These are phyloP conservation scores for Cocos nucifera DNA, from an alignment of 176 grass and related monocot genomes.

Conservation along the genomic window DNA sequence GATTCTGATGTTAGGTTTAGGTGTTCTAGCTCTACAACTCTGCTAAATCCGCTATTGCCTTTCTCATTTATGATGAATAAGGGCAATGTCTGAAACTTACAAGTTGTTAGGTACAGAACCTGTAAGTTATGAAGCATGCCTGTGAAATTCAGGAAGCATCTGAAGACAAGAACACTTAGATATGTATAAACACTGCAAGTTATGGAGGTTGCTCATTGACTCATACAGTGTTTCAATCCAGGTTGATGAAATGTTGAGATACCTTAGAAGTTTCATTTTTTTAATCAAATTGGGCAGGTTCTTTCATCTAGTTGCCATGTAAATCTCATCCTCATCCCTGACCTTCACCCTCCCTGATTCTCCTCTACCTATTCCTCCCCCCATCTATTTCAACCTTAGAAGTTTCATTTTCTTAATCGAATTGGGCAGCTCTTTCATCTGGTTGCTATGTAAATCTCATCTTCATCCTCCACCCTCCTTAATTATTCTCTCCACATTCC, in stretches of 20 bases:
- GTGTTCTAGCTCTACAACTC: no score
- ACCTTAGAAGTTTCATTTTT: constrained; percentile 44
- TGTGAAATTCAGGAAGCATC: constrained; percentile 35
- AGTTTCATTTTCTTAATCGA: constrained; percentile 35
- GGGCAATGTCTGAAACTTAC: constrained; percentile 17
- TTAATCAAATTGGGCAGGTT: constrained; percentile 28
- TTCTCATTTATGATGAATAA: no score
- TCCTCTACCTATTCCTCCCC: no score
- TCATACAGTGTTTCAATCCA: constrained; percentile 28
- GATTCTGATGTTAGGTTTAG: no score
- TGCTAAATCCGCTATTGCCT: no score
- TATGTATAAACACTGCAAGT: constrained; percentile 39
- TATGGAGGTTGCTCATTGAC: constrained; percentile 35
- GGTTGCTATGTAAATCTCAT: constrained; percentile 30
- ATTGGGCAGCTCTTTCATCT: constrained; percentile 22
- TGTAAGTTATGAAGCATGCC: constrained; percentile 31
- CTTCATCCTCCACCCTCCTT: no score
- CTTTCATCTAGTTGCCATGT: constrained; percentile 17
- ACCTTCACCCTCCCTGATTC: no score
- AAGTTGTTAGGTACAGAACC: constrained; percentile 40
- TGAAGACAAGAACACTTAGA: constrained; percentile 25
- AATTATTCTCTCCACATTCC: no score
- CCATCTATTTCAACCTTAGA: constrained; percentile 18
- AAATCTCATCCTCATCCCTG: constrained; percentile 15
- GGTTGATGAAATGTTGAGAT: constrained; percentile 43